Percentiles rank a stretch among this genome's conserved stretches.
Evolutionary conservation across 2,329 filamentous ascomycete genomes (phyloP).

Genomic region (Trichophyton simii): DNA sequence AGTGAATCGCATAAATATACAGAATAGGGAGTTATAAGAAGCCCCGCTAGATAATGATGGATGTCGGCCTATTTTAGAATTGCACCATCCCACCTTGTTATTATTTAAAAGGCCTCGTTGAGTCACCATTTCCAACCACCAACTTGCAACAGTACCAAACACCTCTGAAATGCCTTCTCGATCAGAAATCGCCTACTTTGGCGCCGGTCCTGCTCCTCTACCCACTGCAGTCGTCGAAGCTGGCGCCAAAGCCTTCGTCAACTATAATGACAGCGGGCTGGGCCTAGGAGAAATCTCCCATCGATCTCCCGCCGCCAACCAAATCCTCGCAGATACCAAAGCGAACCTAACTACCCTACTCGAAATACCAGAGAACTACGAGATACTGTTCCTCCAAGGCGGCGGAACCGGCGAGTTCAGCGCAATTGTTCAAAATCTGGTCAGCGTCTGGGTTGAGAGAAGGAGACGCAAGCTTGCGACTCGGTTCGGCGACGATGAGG

Average conservation of each 20-base stretch:
- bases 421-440: constrained; percentile 70
- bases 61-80: background rate
- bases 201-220: constrained; percentile 77
- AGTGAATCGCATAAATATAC: background rate
- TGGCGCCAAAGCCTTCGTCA: constrained; percentile 63
- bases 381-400: constrained; percentile 76
- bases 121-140: background rate
- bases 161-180: constrained; percentile 12
- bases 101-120: background rate
- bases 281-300: constrained; percentile 86
- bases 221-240: constrained; percentile 69
- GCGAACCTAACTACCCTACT: constrained; percentile 59
- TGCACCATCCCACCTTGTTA: background rate
- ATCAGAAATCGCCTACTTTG: constrained; percentile 52
- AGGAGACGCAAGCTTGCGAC: constrained; percentile 48
- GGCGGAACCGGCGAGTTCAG: constrained; percentile 81
- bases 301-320: constrained; percentile 63
- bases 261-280: constrained; percentile 69
- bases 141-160: background rate
- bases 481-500: constrained; percentile 37
- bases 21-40: background rate
- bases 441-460: constrained; percentile 67
- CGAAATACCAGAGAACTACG: constrained; percentile 75
- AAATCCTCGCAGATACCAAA: constrained; percentile 69
- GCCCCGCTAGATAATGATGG: background rate